phyloP scores from a whole-genome alignment of 306 rosid genomes.

The Fragaria nilgerrensis region DNA sequence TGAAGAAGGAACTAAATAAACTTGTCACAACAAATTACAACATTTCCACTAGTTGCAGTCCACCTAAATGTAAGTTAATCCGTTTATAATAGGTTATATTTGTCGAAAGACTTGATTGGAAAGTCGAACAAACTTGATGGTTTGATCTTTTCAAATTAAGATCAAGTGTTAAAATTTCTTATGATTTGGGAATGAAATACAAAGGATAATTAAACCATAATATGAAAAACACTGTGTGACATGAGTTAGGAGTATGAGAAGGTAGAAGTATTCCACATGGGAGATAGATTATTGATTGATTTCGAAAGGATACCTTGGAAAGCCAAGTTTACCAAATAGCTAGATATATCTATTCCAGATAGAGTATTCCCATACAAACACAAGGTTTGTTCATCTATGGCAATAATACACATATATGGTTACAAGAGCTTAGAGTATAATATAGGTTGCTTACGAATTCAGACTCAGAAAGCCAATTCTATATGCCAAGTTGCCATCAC shows the following conservation, averaged over 20 bases:
- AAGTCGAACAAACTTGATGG: too few relatives aligned
- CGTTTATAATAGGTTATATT: too few relatives aligned
- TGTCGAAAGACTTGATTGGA: too few relatives aligned
- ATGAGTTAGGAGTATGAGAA: background rate
- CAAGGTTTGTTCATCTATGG: conserved; percentile 3
- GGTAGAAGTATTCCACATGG: background rate
- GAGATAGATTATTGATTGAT: background rate
- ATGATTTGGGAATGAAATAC: too few relatives aligned
- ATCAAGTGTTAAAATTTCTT: too few relatives aligned
- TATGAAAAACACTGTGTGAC: background rate
- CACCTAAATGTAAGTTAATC: too few relatives aligned
- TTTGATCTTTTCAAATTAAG: too few relatives aligned
- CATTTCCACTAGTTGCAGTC: background rate
- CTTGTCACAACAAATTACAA: background rate
- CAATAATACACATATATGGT: background rate
- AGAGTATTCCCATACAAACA: conserved; percentile 12
- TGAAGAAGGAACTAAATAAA: background rate
- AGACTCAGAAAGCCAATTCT: background rate
- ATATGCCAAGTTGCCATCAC: conserved; percentile 16
- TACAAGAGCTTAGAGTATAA: background rate
- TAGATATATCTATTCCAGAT: background rate
- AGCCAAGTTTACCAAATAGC: background rate
- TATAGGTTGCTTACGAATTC: conserved; percentile 14
- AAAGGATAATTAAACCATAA: background rate
- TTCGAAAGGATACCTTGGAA: background rate